Base-by-base conservation (phyloP, 768 basidiomycete species). In the Auricularia heimuer region DNA sequence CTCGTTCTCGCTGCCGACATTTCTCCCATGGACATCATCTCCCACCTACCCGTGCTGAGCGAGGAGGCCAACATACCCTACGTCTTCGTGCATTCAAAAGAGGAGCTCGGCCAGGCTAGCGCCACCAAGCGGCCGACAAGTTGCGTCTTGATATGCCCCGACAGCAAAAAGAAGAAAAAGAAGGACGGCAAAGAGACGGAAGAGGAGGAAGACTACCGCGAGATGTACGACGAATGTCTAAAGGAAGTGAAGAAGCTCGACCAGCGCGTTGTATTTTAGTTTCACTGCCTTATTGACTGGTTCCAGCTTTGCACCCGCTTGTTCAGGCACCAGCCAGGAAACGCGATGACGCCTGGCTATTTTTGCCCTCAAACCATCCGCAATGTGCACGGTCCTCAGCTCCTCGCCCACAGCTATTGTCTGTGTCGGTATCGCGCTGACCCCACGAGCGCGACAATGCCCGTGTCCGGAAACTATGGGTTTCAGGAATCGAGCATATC, bases 71-170 rank as follows among this genome's bases (percentile, higher is more conserved):
- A 86, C 44, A 88, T 94, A 74, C 94, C 94, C 0, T 96, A 94
- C 72, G 82, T 94, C 61, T 95, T 93, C 73, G 90, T 95, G 14
- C 72, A 88, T 2, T 94, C 91, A 3, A 97, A 96, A 73, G 97
- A 98, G 76, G 94, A 96, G 72, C 87, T 99, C 35, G 97, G 97
- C 0, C 88, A 90, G 69, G 92, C 95, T 18, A 94, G 94, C 73
- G 90, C 92, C 62, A 99, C 97, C 54, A 99, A 99, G 79, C 88
- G 97, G 70, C 96, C 97, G 39, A 99, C 97, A 61, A 96, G 94
- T 69, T 98, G 95, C 75, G 95, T 99, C 3, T 90, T 99, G 86
- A 81, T 98, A 63, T 94, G 90, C 74, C 90, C 92, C 1, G 80
- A 88, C 72, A 81, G 85, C 73, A 91, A 92, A 74, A 85, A 84